Base-by-base conservation (phyloP, 495 filamentous ascomycete genomes). In the Podospora didyma region DNA sequence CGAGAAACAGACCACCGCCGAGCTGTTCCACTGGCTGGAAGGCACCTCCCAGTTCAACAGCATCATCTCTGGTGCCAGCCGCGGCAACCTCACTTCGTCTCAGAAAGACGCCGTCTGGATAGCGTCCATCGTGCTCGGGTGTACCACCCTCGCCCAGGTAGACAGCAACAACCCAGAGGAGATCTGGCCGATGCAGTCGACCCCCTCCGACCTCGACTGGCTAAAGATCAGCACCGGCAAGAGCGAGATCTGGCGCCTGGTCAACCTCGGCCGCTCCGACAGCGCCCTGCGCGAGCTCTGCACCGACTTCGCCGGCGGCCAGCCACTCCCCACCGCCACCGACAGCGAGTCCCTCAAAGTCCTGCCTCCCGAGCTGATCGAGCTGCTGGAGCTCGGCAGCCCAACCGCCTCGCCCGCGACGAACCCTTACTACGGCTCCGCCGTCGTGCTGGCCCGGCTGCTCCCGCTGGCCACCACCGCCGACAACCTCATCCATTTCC, bases 101-200 rank as follows among this genome's bases (percentile, higher is more conserved):
- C 62, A 70, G 7, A 65, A 68, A 11, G 75, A 79, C 54, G 62
- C 72, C 12, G 49, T 79, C 23, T 77, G 67, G 70, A 65, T 64
- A 19, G 64, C 68, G 3, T 68, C 72, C 2, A 67, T 62, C n/a
- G 50, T 77, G 2, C 59, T 76, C 4, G 64, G 73, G 23, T 57
- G 57, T 49, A 61, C 62, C 9, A 59, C 66, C 28, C 66, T 76
- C 23, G 65, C 71, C 20, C 66, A 60, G 37, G 57, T 74, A 48
- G 67, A 72, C 17, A 62, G 64, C 9, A 44, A 56, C 10, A 63
- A 56, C 5, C 50, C 69, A 64, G 45, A 69, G 26, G 24, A 46
- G 19, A 16, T 51, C 20, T 77, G 75, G 75, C 76, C 75, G 1
- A 60, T 79, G n/a, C 65, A 62, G 47, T 49, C 62, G 11, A 56